These are phyloP conservation scores for Tylopilus vinaceipallidus DNA, from an alignment of 768 basidiomycete genomes.

Conservation along the genomic window DNA sequence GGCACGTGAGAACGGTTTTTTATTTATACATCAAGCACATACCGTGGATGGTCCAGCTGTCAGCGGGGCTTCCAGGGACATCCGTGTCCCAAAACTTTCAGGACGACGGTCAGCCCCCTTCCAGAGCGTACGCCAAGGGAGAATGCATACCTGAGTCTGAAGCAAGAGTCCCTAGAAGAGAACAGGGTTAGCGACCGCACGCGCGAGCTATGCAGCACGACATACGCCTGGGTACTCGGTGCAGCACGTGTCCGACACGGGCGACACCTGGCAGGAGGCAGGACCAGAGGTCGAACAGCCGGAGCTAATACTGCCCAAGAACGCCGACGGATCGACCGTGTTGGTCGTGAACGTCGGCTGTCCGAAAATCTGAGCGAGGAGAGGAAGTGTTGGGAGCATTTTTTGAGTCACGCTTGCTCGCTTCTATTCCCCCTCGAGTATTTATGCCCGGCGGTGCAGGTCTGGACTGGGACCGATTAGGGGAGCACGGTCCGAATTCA, in stretches of 20 bases:
- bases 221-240: conserved; percentile 65
- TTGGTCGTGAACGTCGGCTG: conserved; percentile 5
- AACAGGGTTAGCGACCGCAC: neutral
- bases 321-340: no score
- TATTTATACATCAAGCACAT: conserved; percentile 8
- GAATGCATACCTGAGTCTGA: conserved; percentile 46
- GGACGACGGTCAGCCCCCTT: conserved; percentile 4
- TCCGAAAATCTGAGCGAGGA: conserved; percentile 23
- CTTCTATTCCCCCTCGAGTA: neutral
- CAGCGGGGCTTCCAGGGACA: conserved; percentile 55
- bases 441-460: neutral
- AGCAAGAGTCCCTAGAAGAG: conserved; percentile 52
- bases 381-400: conserved; percentile 19
- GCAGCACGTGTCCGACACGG: conserved; percentile 55
- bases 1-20: conserved; percentile 1
- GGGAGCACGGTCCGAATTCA: neutral
- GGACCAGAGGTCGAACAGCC: conserved; percentile 50
- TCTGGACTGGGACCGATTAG: neutral
- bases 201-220: neutral
- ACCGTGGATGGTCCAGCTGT: conserved; percentile 81
- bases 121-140: neutral
- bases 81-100: conserved; percentile 71
- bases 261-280: conserved; percentile 54
- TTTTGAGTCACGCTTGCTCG: neutral
- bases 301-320: conserved; percentile 39